Evolutionary conservation across 371 early-diverging fungal species (phyloP), one percentile per base, ranked within the genome.

Genomic region (Mortierella sp.): DNA sequence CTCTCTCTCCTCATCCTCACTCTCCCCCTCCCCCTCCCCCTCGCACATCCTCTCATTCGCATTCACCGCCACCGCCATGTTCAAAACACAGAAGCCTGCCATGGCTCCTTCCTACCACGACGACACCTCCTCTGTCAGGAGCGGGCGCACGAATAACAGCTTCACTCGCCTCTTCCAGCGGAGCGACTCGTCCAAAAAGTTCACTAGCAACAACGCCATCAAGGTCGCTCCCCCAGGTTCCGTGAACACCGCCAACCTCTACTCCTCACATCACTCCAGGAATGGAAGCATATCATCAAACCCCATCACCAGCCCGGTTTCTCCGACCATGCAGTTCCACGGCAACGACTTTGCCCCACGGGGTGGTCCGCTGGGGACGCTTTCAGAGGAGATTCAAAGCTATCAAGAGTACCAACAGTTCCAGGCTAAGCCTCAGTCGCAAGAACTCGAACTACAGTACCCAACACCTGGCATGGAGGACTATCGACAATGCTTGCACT

Each of bases 401-500:
- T 48, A 63, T 14, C 69, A 58, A 24, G 41, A 59, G 7, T 54
- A 59, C 9, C 46, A 34, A 10, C 21, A 46, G 19, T 59, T 39
- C 19, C 69, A 52, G 25, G 34, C 44, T 17, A n/a, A n/a, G n/a
- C n/a, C n/a, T n/a, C n/a, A n/a, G n/a, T n/a, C n/a, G n/a, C n/a
- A n/a, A n/a, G n/a, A n/a, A n/a, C n/a, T n/a, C n/a, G 57, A 57
- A 16, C 44, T 57, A 9, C 57, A 57, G 25, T 57, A 57, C 44
- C 57, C 57, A 19, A 37, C 49, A 6, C 43, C 50, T 9, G 54
- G 58, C 24, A 22, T 60, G 7, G 67, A 61, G 10, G 63, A n/a
- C 27, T 69, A 76, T 39, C 77, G 77, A 45, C 70, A 68, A 27
- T 60, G 56, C 25, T 66, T 76, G 4, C 70, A 76, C 19, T 76